Evolutionary conservation across 2,329 filamentous ascomycete genomes (phyloP), one percentile per base, ranked within the genome.

Genomic region (Geosmithia flava): DNA sequence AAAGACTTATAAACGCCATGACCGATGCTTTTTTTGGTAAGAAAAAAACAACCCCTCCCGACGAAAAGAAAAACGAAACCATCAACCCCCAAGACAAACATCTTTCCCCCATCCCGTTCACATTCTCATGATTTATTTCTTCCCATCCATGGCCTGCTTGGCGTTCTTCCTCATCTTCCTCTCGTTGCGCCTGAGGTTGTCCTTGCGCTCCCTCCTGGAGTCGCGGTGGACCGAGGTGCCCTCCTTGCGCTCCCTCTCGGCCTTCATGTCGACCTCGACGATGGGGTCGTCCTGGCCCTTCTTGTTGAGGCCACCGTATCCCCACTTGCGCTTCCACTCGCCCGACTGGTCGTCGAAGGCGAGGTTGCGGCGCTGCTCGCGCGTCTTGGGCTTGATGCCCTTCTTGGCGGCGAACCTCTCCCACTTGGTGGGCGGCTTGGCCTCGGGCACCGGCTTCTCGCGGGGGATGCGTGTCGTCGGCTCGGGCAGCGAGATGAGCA

Each of bases 381-480:
- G 80, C 55, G 80, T 85, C 78, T 90, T 95, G 67, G 82, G 81
- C 71, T 85, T 87, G 69, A 98, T 97, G 49, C 93, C 93, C 76
- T 96, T 95, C 80, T 95, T 95, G 66, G 82, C 85, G 44, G 93
- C 93, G 70, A 98, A 98, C 60, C 84, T 80, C 72, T 95, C 84
- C 93, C 93, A 98, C 66, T 89, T 95, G 50, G 91, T 97, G 56
- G 84, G 84, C 49, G 83, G 73, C 70, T 90, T 93, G 55, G 81
- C 77, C 49, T 80, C 76, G 1, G 93, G 93, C 8, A 97, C 73
- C 10, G 88, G 87, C 68, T 98, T 97, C 70, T 96, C 90, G 56
- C 93, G 85, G 20, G 93, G 93, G 3, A 97, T 74, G 1, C 73
- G 66, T 1, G 85, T 94, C 19, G 76, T 70, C 0, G 80, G 72